These are phyloP conservation scores for Hymenoscyphus fructigenus DNA, from an alignment of 2,329 filamentous ascomycete species.

Conservation along the genomic window DNA sequence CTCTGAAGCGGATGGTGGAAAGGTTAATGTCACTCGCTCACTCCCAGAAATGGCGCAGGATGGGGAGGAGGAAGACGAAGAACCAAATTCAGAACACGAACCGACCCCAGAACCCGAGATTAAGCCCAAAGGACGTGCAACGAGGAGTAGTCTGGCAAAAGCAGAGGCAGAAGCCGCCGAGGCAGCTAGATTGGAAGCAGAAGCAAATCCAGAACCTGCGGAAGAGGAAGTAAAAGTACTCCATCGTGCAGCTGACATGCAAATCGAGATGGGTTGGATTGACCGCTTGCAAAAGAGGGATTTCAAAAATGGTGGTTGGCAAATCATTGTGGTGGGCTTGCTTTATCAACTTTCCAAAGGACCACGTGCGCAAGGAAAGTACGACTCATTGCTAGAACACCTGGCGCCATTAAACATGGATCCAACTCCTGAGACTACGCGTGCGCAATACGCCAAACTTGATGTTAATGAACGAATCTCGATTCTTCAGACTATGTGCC, in stretches of 20 bases:
- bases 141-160: constrained; percentile 82
- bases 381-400: constrained; percentile 75
- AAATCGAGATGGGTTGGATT: constrained; percentile 77
- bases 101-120: constrained; percentile 71
- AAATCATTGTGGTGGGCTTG: constrained; percentile 83
- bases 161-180: constrained; percentile 70
- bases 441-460: constrained; percentile 68
- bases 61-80: constrained; percentile 63
- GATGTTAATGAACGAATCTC: constrained; percentile 81
- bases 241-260: constrained; percentile 74
- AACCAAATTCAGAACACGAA: constrained; percentile 51
- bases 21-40: constrained; percentile 70
- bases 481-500: constrained; percentile 80
- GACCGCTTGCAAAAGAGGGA: constrained; percentile 79
- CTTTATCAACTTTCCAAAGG: constrained; percentile 81
- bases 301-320: constrained; percentile 87
- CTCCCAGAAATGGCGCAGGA: constrained; percentile 70
- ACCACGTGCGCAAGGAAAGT: constrained; percentile 65
- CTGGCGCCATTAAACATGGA: constrained; percentile 78
- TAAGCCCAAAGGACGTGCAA: constrained; percentile 67
- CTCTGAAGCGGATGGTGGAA: constrained; percentile 71
- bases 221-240: constrained; percentile 48
- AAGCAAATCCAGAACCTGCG: constrained; percentile 37
- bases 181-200: constrained; percentile 47
- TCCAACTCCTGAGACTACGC: constrained; percentile 72